Evolutionary conservation across 768 basidiomycete genomes (phyloP), one percentile per base, ranked within the genome.

Genomic region (Boletus vermiculosoides): DNA sequence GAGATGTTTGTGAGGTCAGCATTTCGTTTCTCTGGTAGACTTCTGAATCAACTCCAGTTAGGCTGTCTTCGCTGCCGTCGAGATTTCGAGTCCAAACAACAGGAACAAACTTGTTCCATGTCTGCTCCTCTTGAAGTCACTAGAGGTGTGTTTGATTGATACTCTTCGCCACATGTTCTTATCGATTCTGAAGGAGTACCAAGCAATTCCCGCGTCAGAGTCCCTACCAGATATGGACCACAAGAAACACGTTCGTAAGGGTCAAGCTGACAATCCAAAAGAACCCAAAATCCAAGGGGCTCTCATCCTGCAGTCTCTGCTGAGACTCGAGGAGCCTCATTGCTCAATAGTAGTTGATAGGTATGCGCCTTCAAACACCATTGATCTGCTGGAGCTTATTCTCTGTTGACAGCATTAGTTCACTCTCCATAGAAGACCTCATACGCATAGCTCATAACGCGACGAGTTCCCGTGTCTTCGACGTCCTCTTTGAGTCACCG

Each of bases 271-370:
- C 52, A 74, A 76, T 54, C 74, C 77, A 1, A 66, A 84, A 41
- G 87, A 86, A 65, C 84, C 87, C 8, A 90, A 84, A 63, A 81
- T 88, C 13, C 92, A 94, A 68, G 96, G 96, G 1, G 89, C 91
- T 3, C 72, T 98, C 18, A 73, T 99, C 13, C 72, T 98, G 2
- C 94, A 98, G 71, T 85, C 89, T 4, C 74, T 98, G 56, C 79
- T 98, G 25, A 81, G 79, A 31, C 78, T 97, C 23, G 72, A 82
- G 0, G 77, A 81, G 10, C 84, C 88, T 2, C 81, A 88, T 62
- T 88, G 90, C 64, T 77, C 81, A 46, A 72, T 83, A 23, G 83
- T 94, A 4, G 73, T 87, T 23, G 79, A 87, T 31, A 90, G 88
- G 94, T 92, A 58, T 56, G 75, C 52, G 31, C 15, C 0, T 54